Evolutionary conservation across 2,329 filamentous ascomycete genomes (phyloP).

Genomic region (Thielaviopsis musarum): DNA sequence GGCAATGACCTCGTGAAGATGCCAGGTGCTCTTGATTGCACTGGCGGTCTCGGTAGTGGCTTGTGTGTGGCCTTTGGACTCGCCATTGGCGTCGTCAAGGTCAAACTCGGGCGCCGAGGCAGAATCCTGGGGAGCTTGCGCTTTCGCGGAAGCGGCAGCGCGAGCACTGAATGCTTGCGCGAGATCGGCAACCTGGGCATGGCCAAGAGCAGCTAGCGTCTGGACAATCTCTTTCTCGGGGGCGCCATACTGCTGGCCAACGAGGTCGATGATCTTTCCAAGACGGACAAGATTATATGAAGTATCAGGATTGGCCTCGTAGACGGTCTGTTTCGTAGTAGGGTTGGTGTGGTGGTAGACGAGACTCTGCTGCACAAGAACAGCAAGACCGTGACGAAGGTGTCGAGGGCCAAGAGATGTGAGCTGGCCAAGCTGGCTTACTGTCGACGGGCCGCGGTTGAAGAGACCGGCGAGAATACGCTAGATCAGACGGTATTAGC

Average conservation of each 20-base stretch:
- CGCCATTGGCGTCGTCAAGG: constrained; percentile 15
- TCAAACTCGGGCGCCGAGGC: constrained; percentile 12
- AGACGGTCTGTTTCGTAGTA: constrained; percentile 49
- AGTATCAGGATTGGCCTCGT: constrained; percentile 66
- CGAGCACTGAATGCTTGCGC: constrained; percentile 40
- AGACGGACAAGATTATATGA: constrained; percentile 70
- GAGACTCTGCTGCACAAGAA: constrained; percentile 79
- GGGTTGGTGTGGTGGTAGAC: constrained; percentile 54
- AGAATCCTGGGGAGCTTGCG: constrained; percentile 13
- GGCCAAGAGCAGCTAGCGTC: constrained; percentile 59
- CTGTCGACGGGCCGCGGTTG: constrained; percentile 58
- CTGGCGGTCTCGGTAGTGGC: constrained; percentile 18
- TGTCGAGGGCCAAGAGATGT: constrained; percentile 59
- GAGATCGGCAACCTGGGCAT: constrained; percentile 55
- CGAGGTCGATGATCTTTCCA: constrained; percentile 63
- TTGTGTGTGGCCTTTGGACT: constrained; percentile 22
- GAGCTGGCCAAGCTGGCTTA: constrained; percentile 51
- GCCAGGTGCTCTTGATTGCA: constrained; percentile 27
- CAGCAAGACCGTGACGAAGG: constrained; percentile 63
- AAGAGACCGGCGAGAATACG: constrained; percentile 70
- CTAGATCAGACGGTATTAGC: constrained; percentile 28
- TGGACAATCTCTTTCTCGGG: constrained; percentile 59
- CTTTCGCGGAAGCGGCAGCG: constrained; percentile 14
- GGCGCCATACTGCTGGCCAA: constrained; percentile 58
- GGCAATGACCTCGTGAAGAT: constrained; percentile 33